A percentile compares a stretch with the other conserved stretches of the same genome.
phyloP scores from a whole-genome alignment of 805 yeast species.

The Hanseniaspora valbyensis region DNA sequence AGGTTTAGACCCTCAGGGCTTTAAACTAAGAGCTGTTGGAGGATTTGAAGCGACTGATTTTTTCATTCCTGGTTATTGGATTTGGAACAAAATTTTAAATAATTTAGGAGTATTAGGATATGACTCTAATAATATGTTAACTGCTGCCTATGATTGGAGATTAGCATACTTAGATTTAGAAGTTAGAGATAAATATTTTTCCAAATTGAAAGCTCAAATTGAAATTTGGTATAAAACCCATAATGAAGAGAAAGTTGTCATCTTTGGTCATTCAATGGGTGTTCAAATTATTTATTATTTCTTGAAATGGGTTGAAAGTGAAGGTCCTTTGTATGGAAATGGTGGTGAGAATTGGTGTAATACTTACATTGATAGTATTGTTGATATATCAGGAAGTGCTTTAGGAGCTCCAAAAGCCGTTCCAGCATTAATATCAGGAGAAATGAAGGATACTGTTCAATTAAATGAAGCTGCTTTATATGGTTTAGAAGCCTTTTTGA shows the following conservation, averaged over 20 bases:
- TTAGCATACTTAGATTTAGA: conserved; percentile 82
- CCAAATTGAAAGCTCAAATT: conserved; percentile 60
- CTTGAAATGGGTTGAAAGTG: conserved; percentile 92
- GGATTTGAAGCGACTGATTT: conserved; percentile 96
- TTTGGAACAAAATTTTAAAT: conserved; percentile 93
- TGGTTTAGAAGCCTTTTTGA: conserved; percentile 88
- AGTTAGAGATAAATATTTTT: conserved; percentile 72
- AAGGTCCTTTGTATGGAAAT: conserved; percentile 68
- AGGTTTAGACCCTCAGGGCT: conserved; percentile 81
- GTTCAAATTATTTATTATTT: conserved; percentile 80
- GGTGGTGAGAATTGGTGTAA: conserved; percentile 90
- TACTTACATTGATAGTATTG: conserved; percentile 64
- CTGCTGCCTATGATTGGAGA: conserved; percentile 96
- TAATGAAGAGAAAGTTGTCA: conserved; percentile 52
- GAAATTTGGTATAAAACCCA: conserved; percentile 45
- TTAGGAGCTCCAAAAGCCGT: conserved; percentile 92
- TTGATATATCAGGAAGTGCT: conserved; percentile 81
- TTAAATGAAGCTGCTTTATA: conserved; percentile 84
- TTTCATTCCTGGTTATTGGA: conserved; percentile 96
- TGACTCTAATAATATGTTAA: conserved; percentile 78
- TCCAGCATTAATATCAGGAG: conserved; percentile 89
- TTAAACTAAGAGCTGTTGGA: conserved; percentile 77
- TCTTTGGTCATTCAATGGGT: conserved; percentile 95
- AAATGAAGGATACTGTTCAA: conserved; percentile 95
- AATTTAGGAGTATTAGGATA: conserved; percentile 90